These are phyloP conservation scores for Tolypocladium ovalisporum DNA, from an alignment of 2,329 filamentous ascomycete species.

Conservation along the genomic window DNA sequence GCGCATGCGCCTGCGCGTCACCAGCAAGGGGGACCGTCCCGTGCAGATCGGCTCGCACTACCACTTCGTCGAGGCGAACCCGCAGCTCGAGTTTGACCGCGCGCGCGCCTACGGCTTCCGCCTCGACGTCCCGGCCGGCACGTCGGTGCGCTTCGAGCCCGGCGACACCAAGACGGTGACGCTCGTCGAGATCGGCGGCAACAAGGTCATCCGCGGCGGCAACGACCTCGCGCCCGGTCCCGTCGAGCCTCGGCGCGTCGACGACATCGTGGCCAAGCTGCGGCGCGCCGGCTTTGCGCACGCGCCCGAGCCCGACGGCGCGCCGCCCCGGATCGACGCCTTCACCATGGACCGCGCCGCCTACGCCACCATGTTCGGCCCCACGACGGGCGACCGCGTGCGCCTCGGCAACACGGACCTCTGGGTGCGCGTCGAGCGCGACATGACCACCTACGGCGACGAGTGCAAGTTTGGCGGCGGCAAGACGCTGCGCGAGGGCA, in stretches of 20 bases:
- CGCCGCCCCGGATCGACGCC: constrained; percentile 43
- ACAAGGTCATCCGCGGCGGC: constrained; percentile 71
- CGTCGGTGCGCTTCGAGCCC: constrained; percentile 86
- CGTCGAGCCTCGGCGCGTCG: constrained; percentile 52
- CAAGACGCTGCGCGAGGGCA: constrained; percentile 87
- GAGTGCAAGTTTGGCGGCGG: constrained; percentile 94
- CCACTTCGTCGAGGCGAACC: constrained; percentile 93
- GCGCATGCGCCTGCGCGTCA: constrained; percentile 65
- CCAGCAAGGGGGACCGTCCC: constrained; percentile 78
- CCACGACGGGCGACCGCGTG: constrained; percentile 79
- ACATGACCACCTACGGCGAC: constrained; percentile 76
- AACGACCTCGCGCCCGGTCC: constrained; percentile 67
- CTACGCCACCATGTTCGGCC: constrained; percentile 85
- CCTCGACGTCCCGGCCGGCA: constrained; percentile 83
- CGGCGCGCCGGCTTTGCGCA: constrained; percentile 58
- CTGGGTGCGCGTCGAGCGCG: constrained; percentile 83
- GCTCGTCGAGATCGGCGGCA: constrained; percentile 77
- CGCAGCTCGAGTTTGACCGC: constrained; percentile 80
- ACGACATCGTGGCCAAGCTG: constrained; percentile 57
- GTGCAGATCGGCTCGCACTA: constrained; percentile 94
- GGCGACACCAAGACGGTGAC: constrained; percentile 86
- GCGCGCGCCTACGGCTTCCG: constrained; percentile 71
- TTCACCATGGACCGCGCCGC: constrained; percentile 65
- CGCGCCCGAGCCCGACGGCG: constrained; percentile 54
- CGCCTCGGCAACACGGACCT: constrained; percentile 74